Base-by-base conservation (phyloP, 805 yeast genomes). In the Ogataea naganishii region DNA sequence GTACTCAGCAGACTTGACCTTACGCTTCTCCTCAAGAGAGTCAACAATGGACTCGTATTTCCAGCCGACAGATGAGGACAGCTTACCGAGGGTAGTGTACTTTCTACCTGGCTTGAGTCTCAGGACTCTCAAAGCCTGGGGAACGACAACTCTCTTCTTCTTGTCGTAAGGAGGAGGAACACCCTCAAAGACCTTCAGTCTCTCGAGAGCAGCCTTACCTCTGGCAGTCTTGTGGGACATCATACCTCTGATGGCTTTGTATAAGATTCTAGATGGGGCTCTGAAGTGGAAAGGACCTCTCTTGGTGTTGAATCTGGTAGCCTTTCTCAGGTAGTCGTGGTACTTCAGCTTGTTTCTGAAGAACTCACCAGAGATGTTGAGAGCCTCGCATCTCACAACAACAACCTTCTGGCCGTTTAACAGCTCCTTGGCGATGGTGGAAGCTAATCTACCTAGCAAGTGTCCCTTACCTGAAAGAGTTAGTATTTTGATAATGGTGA, bases 261-360 rank as follows among this genome's bases (percentile, higher is more conserved):
- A 88, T 72, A 92, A 86, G 72, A 92, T 89, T 75, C 97, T 86
- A 46, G 97, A 88, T 69, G 99, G 99, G 46, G 99, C 99, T 74
- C 97, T 92, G 95, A 92, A 92, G 69, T 92, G 99, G 96, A 89
- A 92, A 62, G 97, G 97, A 75, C 98, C 99, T 68, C 86, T 81
- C 60, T 76, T 80, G 75, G 86, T 86, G 95, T 92, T 92, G 88
- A 68, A 92, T 74, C 95, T 82, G 64, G 98, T 88, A 58, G 94
- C 83, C 80, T 92, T 92, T 80, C 98, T 88, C 71, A 92, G 81
- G 86, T 88, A 92, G 66, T 94, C 99, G 72, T 88, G 96, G 92
- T 86, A 92, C 83, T 92, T 92, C 71, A 89, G 81, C 75, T 92
- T 92, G 81, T 89, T 85, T 78, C 98, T 88, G 96, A 92, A 92